phyloP scores from a whole-genome alignment of 2,329 filamentous ascomycete genomes.

The Xylaria hypoxylon region DNA sequence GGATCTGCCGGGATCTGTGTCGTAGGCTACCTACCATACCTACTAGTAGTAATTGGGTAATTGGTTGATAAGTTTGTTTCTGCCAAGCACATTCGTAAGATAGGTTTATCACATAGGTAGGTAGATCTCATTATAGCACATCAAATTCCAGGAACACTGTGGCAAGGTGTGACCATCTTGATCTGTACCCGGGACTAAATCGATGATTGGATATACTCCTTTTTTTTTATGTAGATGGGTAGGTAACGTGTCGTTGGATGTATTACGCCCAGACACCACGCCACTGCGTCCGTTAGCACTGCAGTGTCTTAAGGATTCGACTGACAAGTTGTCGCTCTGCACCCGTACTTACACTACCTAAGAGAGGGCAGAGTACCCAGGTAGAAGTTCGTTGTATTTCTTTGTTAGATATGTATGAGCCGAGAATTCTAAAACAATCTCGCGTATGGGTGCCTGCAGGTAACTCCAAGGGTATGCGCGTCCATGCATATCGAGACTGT shows the following conservation, averaged over 20 bases:
- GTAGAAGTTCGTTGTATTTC: constrained; percentile 22
- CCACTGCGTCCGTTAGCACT: too few relatives aligned
- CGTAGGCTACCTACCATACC: neutral
- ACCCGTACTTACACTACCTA: neutral
- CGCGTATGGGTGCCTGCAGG: constrained; percentile 8
- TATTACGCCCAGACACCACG: neutral
- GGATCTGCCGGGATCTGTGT: constrained; percentile 1
- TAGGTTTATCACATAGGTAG: too few relatives aligned
- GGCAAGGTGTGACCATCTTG: too few relatives aligned
- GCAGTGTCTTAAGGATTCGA: neutral
- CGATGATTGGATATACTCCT: too few relatives aligned
- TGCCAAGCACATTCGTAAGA: neutral
- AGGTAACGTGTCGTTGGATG: neutral
- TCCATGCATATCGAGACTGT: constrained; percentile 8
- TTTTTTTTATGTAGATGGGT: neutral
- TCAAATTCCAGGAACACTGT: too few relatives aligned
- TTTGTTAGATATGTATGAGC: constrained; percentile 17
- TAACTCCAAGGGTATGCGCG: neutral
- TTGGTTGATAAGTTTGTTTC: neutral
- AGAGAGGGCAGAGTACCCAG: neutral
- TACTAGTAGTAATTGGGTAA: too few relatives aligned
- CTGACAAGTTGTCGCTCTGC: neutral
- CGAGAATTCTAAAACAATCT: constrained; percentile 13
- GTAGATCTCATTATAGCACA: too few relatives aligned
- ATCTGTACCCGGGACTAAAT: too few relatives aligned